A percentile compares a stretch with the other conserved stretches of the same genome.
Conservation (phyloP, 2,329 filamentous ascomycete species). For the Clathrospora elynae region DNA sequence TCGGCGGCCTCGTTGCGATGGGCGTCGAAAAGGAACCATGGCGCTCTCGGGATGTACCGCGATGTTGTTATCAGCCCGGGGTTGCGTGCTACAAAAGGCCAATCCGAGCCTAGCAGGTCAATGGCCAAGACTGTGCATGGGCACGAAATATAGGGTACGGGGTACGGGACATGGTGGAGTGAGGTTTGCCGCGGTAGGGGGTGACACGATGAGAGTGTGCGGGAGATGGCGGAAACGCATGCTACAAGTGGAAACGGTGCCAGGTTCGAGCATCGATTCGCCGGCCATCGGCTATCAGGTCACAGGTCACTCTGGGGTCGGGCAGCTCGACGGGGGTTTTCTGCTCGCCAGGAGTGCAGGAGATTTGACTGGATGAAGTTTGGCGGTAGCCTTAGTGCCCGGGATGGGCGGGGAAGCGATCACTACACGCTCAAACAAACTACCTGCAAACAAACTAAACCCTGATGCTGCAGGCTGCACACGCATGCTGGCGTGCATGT, state of each 20-base stretch:
- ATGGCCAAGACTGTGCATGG: conserved; percentile 35
- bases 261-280: conserved; percentile 16
- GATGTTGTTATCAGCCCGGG: conserved; percentile 27
- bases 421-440: conserved; percentile 16
- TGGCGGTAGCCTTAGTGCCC: conserved; percentile 25
- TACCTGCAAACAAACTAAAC: too few species aligned
- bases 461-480: too few species aligned
- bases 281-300: conserved; percentile 29
- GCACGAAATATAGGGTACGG: conserved; percentile 20
- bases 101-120: conserved; percentile 28
- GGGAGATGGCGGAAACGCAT: conserved; percentile 16
- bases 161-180: conserved; percentile 24
- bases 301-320: conserved; percentile 24
- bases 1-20: conserved; percentile 27
- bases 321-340: conserved; percentile 22
- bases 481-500: too few species aligned
- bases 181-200: conserved; percentile 15
- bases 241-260: conserved; percentile 20
- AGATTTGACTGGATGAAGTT: conserved; percentile 12
- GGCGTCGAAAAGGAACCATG: conserved; percentile 34
- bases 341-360: conserved; percentile 30
- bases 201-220: conserved; percentile 17
- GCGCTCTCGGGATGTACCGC: conserved; percentile 14
- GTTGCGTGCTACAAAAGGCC: conserved; percentile 30
- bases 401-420: conserved; percentile 28